These are phyloP conservation scores for Bipolaris cookei DNA, from an alignment of 2,329 filamentous ascomycete genomes.

Conservation along the genomic window DNA sequence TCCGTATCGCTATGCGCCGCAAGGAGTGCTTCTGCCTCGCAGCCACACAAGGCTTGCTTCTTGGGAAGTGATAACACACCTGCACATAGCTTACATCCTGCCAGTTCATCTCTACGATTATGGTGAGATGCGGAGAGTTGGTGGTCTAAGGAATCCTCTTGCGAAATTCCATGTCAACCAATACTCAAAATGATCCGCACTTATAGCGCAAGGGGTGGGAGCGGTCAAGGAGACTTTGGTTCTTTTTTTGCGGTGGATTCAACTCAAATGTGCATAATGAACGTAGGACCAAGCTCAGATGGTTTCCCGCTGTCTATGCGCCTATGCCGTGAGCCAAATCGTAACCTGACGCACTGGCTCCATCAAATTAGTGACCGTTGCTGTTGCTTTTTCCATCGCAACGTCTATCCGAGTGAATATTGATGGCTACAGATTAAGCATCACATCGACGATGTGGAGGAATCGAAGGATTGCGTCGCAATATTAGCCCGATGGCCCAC, in stretches of 20 bases:
- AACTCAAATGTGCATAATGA: conserved; percentile 25
- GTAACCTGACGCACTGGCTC: not conserved
- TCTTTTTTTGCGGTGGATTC: conserved; percentile 26
- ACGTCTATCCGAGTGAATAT: conserved; percentile 1
- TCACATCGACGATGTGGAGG: conserved; percentile 14
- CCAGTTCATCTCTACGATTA: conserved; percentile 41
- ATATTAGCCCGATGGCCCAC: conserved; percentile 18
- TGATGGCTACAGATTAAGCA: not conserved
- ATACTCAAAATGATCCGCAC: conserved; percentile 28
- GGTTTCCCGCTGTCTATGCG: conserved; percentile 21
- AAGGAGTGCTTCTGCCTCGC: conserved; percentile 31
- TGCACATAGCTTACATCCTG: conserved; percentile 33
- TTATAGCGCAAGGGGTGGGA: conserved; percentile 22
- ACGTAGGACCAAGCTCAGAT: conserved; percentile 23
- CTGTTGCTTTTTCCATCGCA: conserved; percentile 2
- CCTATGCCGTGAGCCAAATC: conserved; percentile 1
- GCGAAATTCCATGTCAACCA: conserved; percentile 36
- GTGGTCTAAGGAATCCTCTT: conserved; percentile 26
- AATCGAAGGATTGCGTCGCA: conserved; percentile 15
- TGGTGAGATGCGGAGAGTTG: conserved; percentile 20
- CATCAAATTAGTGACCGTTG: conserved; percentile 4
- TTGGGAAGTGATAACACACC: conserved; percentile 37
- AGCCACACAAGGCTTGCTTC: conserved; percentile 28
- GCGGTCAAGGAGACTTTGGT: conserved; percentile 22
- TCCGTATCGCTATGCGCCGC: not conserved